Evolutionary conservation across 768 basidiomycete species (phyloP).

Genomic region (Butyriboletus loyo): DNA sequence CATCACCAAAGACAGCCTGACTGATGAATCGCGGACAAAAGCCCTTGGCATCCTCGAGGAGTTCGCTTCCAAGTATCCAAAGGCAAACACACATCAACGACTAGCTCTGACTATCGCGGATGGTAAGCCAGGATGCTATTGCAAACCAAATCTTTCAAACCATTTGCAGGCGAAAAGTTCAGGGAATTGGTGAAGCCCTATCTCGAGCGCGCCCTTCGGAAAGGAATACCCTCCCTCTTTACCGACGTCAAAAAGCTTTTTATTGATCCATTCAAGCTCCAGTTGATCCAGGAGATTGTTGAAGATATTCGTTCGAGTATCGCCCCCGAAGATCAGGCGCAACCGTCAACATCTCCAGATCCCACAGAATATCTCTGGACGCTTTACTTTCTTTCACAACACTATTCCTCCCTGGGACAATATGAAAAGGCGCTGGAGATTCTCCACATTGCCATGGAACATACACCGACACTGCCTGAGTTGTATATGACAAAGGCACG

Average conservation of each 20-base stretch:
- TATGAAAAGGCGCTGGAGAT: constrained; percentile 52
- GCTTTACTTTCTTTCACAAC: constrained; percentile 92
- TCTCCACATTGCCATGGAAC: constrained; percentile 63
- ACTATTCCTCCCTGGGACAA: constrained; percentile 63
- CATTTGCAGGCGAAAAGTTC: constrained; percentile 60
- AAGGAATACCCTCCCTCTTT: constrained; percentile 92
- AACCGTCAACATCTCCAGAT: constrained; percentile 28
- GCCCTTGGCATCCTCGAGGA: constrained; percentile 58
- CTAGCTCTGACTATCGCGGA: constrained; percentile 66
- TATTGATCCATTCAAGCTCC: constrained; percentile 56
- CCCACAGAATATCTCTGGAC: constrained; percentile 92
- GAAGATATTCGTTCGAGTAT: constrained; percentile 45
- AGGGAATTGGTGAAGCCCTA: constrained; percentile 61
- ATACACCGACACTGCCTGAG: constrained; percentile 94
- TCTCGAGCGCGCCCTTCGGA: constrained; percentile 63
- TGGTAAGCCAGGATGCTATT: constrained; percentile 32
- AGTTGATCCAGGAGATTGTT: constrained; percentile 65
- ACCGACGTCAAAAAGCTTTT: constrained; percentile 89
- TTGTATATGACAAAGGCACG: constrained; percentile 79
- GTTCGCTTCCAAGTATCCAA: constrained; percentile 61
- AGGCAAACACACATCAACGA: constrained; percentile 68
- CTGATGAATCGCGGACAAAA: constrained; percentile 48
- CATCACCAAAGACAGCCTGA: constrained; percentile 34
- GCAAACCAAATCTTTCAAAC: background rate
- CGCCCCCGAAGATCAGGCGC: constrained; percentile 34